phyloP scores from a whole-genome alignment of 352 stramenopile species.

The Saprolegnia parasitica region DNA sequence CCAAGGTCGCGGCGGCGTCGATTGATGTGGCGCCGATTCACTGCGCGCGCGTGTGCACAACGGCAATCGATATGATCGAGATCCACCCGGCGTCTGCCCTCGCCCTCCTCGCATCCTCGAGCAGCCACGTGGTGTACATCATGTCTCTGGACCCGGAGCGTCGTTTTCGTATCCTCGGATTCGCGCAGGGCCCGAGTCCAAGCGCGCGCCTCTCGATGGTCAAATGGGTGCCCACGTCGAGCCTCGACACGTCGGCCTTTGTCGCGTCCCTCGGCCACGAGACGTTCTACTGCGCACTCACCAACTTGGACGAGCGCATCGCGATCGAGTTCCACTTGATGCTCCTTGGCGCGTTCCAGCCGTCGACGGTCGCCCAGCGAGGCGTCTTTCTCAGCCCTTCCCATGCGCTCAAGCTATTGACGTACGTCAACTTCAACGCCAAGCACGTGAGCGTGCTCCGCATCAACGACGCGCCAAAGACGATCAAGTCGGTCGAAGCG shows the following conservation, averaged over 20 bases:
- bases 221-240: conserved; percentile 20
- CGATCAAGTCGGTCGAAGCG: conserved; percentile 32
- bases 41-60: conserved; percentile 43
- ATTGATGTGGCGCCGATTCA: conserved; percentile 65
- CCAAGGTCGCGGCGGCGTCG: conserved; percentile 40
- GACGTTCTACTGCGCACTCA: not conserved
- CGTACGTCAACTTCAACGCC: conserved; percentile 6
- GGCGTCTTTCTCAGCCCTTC: conserved; percentile 12
- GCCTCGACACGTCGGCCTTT: conserved; percentile 17
- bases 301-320: conserved; percentile 22
- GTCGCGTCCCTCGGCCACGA: not conserved
- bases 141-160: conserved; percentile 67
- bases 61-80: conserved; percentile 49
- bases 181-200: not conserved
- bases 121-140: conserved; percentile 42
- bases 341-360: not conserved
- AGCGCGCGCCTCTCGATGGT: not conserved
- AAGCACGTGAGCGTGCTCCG: conserved; percentile 15
- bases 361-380: not conserved
- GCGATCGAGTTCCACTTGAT: not conserved
- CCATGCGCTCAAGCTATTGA: conserved; percentile 13
- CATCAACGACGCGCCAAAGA: conserved; percentile 17
- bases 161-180: conserved; percentile 57
- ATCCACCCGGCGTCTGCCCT: conserved; percentile 58
- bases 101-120: conserved; percentile 50